phyloP scores from a whole-genome alignment of 75 land plant genomes.

The Selaginella tamariscina region DNA sequence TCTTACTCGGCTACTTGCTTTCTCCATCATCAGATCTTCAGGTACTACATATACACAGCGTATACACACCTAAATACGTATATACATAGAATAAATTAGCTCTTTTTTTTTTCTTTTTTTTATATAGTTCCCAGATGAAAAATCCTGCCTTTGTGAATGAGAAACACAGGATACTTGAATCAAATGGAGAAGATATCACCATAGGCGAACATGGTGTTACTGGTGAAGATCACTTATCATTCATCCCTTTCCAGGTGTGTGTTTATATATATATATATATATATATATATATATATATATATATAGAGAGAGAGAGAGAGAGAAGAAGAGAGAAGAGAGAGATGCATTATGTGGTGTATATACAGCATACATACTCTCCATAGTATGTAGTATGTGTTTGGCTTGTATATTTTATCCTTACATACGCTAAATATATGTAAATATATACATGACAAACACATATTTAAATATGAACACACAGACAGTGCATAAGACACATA shows the following conservation, averaged over 20 bases:
- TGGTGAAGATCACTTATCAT: conserved; percentile 20
- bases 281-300: neutral
- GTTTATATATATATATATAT: neutral
- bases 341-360: neutral
- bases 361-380: neutral
- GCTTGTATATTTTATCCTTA: neutral
- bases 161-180: conserved; percentile 14
- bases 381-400: neutral
- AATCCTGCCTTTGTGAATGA: neutral
- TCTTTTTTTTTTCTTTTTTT: neutral
- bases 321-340: neutral
- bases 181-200: conserved; percentile 6
- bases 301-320: neutral
- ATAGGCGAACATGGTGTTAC: conserved; percentile 24
- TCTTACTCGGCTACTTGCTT: conserved; percentile 22
- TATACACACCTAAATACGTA: neutral
- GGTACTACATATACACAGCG: conserved; percentile 13
- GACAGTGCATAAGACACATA: too few relatives aligned
- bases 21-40: conserved; percentile 16
- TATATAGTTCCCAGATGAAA: neutral
- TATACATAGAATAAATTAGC: neutral
- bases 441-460: too few relatives aligned
- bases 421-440: neutral
- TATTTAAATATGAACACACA: too few relatives aligned
- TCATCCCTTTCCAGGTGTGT: conserved; percentile 30